Evolutionary conservation across 140 eudicot genomes (phyloP), one percentile per base, ranked within the genome.

Genomic region (Flaveria floridana): DNA sequence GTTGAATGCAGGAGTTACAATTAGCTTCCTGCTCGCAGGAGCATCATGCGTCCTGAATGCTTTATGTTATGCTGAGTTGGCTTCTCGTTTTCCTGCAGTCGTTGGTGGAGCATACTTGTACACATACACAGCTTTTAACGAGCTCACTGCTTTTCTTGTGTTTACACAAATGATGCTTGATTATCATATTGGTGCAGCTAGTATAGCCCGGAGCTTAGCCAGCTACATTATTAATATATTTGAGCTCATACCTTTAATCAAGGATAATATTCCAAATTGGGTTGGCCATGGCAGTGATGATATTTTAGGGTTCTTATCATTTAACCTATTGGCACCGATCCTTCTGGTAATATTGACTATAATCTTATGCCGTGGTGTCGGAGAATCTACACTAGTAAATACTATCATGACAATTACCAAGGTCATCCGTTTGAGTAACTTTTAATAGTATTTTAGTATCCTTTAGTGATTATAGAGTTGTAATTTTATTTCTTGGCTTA

Each of bases 181-280:
- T 73, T 95, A 95, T 81, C 99, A 95, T 83, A 95, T 95, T 56
- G 99, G 99, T 72, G 99, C 99, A 61, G 99, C 99, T 78, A 95
- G 99, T 73, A 91, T 95, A 83, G 97, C 99, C 16, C 87, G 99
- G 23, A 95, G 99, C 78, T 91, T 95, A 85, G 94, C 99, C 0
- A 79, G 97, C 76, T 95, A 95, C 63, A 56, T 86, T 47, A 84
- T 91, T 71, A 75, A 88, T 44, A 62, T 91, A 75, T 72, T 95
- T 65, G 99, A 95, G 79, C 90, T 95, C 73, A 78, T 87, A 65
- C 99, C 99, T n/a, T 67, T 80, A 28, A 41, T 95, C 76, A 85
- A 86, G 71, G 87, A 81, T 78, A 86, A 84, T 70, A 88, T 95
- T 74, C 99, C 99, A 8, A 86, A 78, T 64, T 95, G 99, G 99